phyloP scores from a whole-genome alignment of 768 basidiomycete species.

The Trametes punicea region DNA sequence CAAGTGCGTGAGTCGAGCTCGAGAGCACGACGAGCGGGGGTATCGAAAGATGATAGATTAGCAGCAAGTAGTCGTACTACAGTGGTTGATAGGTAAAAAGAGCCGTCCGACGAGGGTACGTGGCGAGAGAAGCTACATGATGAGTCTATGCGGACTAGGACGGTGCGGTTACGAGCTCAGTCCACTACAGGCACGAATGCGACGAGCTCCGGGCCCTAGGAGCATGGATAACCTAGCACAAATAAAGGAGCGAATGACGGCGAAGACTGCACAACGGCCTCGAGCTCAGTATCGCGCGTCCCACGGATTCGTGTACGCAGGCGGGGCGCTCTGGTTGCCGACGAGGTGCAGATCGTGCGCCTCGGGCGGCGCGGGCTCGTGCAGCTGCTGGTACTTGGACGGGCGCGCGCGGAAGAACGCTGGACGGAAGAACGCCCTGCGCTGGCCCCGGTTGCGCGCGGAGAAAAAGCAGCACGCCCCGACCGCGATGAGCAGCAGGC shows the following conservation, averaged over 20 bases:
- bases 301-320: conserved; percentile 26
- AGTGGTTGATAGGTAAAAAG: background rate
- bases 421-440: conserved; percentile 17
- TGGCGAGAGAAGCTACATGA: too few species aligned
- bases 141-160: too few species aligned
- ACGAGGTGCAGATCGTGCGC: conserved; percentile 29
- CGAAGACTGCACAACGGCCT: background rate
- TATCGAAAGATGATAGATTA: background rate
- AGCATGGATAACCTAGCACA: background rate
- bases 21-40: too few species aligned
- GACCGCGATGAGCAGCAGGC: conserved; percentile 47
- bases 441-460: conserved; percentile 1
- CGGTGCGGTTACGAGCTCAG: too few species aligned
- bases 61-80: background rate
- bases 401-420: conserved; percentile 19
- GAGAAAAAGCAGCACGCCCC: conserved; percentile 16
- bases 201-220: background rate
- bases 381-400: conserved; percentile 31
- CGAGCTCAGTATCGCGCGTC: conserved; percentile 23
- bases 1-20: too few species aligned
- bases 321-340: conserved; percentile 1
- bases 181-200: too few species aligned
- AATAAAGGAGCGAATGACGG: background rate
- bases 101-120: background rate
- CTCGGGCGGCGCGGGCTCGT: conserved; percentile 31